These are phyloP conservation scores for Ustulina deusta DNA, from an alignment of 2,329 filamentous ascomycete genomes.

Conservation along the genomic window DNA sequence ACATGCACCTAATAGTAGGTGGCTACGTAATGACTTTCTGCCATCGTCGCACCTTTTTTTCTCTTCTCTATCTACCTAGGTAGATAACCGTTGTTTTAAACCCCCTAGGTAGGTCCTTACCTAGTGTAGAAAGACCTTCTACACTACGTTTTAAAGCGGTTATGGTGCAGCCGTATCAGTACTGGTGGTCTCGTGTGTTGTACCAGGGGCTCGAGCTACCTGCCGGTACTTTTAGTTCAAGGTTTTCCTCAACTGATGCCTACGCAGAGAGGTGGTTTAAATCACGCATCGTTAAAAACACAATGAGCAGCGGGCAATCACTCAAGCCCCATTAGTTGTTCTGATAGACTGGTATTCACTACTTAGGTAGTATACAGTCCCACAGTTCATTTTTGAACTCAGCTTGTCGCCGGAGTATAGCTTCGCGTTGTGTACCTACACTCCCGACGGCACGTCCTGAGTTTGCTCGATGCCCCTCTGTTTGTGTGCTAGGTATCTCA, in stretches of 20 bases:
- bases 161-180: background rate
- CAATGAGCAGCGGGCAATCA: background rate
- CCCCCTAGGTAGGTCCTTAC: too few relatives aligned
- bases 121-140: too few relatives aligned
- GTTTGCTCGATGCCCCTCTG: background rate
- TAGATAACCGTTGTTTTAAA: background rate
- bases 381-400: background rate
- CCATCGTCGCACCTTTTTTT: constrained; percentile 12
- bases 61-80: background rate
- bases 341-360: background rate
- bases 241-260: background rate
- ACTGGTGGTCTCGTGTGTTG: too few relatives aligned
- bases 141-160: background rate
- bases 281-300: background rate
- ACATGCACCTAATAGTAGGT: constrained; percentile 1
- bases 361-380: too few relatives aligned
- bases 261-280: background rate
- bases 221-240: background rate
- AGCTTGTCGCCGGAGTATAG: background rate
- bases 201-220: background rate
- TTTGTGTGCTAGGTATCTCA: background rate
- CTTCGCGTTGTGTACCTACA: background rate
- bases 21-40: background rate
- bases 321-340: background rate
- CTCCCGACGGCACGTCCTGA: background rate